Percentiles rank a stretch among this genome's conserved stretches.
Conservation (phyloP, 2,329 filamentous ascomycete species). For the Calonectria henricotiae region DNA sequence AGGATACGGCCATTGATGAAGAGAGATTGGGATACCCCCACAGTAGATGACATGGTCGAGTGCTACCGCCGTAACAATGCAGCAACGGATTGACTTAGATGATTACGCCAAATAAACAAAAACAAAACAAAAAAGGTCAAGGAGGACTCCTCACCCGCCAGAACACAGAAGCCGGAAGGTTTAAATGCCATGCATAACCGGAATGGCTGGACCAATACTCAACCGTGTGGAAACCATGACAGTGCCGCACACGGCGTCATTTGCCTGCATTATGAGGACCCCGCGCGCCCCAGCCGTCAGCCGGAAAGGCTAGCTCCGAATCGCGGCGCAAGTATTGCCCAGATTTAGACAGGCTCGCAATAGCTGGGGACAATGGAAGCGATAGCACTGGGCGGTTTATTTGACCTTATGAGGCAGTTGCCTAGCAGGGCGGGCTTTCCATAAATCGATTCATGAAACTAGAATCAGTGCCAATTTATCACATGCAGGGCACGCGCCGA, state of each 20-base stretch:
- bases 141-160: neutral
- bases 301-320: neutral
- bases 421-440: too few relatives aligned
- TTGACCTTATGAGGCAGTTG: neutral
- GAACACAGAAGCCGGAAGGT: neutral
- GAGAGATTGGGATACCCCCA: neutral
- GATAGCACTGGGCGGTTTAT: neutral
- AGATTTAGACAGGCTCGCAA: conserved; percentile 5
- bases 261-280: conserved; percentile 8
- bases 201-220: neutral
- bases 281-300: conserved; percentile 7
- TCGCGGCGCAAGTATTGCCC: conserved; percentile 16
- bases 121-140: too few relatives aligned
- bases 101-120: too few relatives aligned
- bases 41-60: neutral
- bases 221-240: neutral
- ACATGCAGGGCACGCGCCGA: too few relatives aligned
- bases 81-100: too few relatives aligned
- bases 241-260: neutral
- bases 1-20: conserved; percentile 34
- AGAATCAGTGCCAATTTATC: neutral
- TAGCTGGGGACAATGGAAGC: neutral
- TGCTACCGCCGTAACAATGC: neutral
- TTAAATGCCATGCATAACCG: neutral
- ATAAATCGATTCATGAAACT: neutral